phyloP scores from a whole-genome alignment of 2,329 filamentous ascomycete genomes.

The Aspergillus phoenicis region DNA sequence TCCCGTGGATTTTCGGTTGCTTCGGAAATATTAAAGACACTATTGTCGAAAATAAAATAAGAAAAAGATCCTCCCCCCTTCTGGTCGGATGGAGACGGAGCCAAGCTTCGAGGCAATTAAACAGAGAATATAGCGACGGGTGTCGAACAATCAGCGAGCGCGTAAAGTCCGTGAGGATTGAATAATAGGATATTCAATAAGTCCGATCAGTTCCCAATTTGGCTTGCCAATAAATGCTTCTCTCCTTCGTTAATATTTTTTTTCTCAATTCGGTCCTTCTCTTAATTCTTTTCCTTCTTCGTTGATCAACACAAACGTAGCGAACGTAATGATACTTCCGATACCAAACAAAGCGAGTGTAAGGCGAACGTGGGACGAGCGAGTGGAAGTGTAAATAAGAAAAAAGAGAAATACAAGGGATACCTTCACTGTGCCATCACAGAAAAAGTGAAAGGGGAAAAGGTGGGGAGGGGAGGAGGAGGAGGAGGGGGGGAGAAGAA shows the following conservation, averaged over 20 bases:
- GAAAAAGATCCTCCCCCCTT: not conserved
- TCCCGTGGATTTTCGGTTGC: not conserved
- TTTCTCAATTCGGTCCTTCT: conserved; percentile 8
- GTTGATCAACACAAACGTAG: conserved; percentile 36
- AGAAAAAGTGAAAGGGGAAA: conserved; percentile 19
- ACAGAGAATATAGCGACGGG: conserved; percentile 21
- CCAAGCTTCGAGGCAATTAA: conserved; percentile 9
- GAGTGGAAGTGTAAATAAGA: conserved; percentile 30
- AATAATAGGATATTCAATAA: conserved; percentile 22
- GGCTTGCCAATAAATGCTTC: conserved; percentile 19
- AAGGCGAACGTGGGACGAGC: conserved; percentile 40
- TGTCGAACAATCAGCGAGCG: conserved; percentile 24
- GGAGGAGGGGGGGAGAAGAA: conserved; percentile 21
- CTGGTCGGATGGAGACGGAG: conserved; percentile 11
- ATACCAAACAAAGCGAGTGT: conserved; percentile 42
- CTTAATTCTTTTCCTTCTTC: conserved; percentile 16
- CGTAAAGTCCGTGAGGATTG: conserved; percentile 20
- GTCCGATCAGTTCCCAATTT: conserved; percentile 14
- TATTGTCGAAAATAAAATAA: not conserved
- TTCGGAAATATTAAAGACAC: conserved; percentile 8
- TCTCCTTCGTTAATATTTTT: not conserved
- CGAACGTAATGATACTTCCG: conserved; percentile 40
- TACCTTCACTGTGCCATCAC: conserved; percentile 37
- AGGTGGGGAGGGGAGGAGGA: conserved; percentile 18
- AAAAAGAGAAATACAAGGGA: conserved; percentile 18